Evolutionary conservation across 2,329 filamentous ascomycete genomes (phyloP).

Genomic region (Talaromyces verruculosus): DNA sequence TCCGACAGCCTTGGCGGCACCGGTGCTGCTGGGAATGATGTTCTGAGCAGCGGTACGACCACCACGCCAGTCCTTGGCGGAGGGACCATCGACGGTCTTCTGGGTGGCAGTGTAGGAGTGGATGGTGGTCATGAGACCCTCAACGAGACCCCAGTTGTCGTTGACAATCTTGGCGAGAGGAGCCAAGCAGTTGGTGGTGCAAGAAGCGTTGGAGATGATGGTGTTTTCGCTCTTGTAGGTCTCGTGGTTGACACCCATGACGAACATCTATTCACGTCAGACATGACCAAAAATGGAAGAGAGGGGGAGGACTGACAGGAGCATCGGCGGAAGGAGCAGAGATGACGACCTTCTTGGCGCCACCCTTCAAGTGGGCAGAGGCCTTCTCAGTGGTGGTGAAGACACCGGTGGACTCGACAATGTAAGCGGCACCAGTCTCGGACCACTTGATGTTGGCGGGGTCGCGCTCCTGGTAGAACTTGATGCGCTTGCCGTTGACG

Average conservation of each 20-base stretch:
- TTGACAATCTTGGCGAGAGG: conserved; percentile 98
- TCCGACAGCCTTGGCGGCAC: conserved; percentile 99
- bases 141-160: conserved; percentile 96
- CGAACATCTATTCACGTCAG: conserved; percentile 69
- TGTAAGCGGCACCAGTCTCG: conserved; percentile 83
- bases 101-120: conserved; percentile 99
- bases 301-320: conserved; percentile 49
- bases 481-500: conserved; percentile 92
- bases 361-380: conserved; percentile 87
- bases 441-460: conserved; percentile 87
- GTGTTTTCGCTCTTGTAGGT: conserved; percentile 85
- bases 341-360: conserved; percentile 95
- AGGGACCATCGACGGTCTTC: conserved; percentile 98
- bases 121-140: conserved; percentile 99
- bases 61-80: conserved; percentile 98
- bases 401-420: conserved; percentile 97
- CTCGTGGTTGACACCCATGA: conserved; percentile 98
- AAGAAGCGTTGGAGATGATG: conserved; percentile 98
- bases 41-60: conserved; percentile 98
- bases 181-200: conserved; percentile 99
- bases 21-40: conserved; percentile 99
- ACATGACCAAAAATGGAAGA: not conserved
- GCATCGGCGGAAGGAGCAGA: conserved; percentile 66
- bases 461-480: conserved; percentile 92
- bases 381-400: conserved; percentile 99